Evolutionary conservation across 2,329 filamentous ascomycete species (phyloP).

Genomic region (Neopestalotiopsis rosae): DNA sequence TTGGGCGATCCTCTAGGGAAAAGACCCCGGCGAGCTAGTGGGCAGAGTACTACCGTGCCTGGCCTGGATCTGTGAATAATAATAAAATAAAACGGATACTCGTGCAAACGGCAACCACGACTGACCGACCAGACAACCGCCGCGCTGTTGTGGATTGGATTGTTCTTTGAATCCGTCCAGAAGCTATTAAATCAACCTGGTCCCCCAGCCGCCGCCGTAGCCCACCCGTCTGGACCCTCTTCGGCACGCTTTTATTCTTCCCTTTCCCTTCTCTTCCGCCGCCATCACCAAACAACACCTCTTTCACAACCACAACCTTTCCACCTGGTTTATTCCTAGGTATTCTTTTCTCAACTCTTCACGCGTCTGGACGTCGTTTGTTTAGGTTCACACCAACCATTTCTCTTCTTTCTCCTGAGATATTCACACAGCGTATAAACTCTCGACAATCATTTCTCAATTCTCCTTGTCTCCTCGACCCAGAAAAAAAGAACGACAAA

Average conservation of each 20-base stretch:
- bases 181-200: background rate
- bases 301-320: constrained; percentile 4
- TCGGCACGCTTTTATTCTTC: background rate
- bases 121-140: background rate
- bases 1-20: constrained; percentile 12
- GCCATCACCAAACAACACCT: background rate
- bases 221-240: background rate
- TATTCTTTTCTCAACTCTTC: constrained; percentile 15
- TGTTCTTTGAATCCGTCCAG: background rate
- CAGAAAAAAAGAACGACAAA: background rate
- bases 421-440: constrained; percentile 22
- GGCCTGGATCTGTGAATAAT: background rate
- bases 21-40: background rate
- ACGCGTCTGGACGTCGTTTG: constrained; percentile 25
- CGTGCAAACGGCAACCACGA: background rate
- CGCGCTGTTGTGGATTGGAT: background rate
- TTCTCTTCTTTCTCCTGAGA: constrained; percentile 20
- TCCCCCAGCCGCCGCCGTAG: background rate
- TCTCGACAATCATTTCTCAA: constrained; percentile 1
- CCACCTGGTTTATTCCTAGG: constrained; percentile 9
- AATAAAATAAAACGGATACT: background rate
- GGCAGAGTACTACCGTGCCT: background rate
- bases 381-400: constrained; percentile 29
- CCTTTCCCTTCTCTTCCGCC: background rate
- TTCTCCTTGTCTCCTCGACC: constrained; percentile 18